These are phyloP conservation scores for Pleoardoris graminearum DNA, from an alignment of 2,329 filamentous ascomycete species.

Conservation along the genomic window DNA sequence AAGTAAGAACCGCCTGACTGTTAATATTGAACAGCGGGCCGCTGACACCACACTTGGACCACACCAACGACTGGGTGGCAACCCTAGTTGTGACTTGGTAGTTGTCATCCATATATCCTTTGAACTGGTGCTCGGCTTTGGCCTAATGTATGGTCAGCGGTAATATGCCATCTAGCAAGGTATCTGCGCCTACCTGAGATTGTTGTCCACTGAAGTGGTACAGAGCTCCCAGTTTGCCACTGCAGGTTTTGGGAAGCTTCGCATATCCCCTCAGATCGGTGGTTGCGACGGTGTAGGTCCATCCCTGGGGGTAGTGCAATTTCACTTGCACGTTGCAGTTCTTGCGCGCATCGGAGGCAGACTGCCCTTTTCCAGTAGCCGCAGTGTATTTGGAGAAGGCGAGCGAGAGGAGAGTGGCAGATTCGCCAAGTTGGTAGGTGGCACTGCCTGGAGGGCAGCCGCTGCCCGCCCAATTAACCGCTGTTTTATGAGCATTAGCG, in stretches of 20 bases:
- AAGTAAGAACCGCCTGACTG: neutral
- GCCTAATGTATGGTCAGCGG: too few species aligned
- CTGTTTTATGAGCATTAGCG: conserved; percentile 4
- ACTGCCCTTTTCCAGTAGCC: conserved; percentile 10
- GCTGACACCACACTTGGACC: neutral
- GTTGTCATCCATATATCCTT: neutral
- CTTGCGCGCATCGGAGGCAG: conserved; percentile 17
- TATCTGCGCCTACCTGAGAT: too few species aligned
- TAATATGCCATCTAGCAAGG: too few species aligned
- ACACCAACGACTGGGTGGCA: neutral
- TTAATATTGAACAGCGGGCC: neutral
- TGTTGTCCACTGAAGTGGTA: too few species aligned
- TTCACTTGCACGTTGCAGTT: conserved; percentile 20
- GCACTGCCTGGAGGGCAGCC: conserved; percentile 19
- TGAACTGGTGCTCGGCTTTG: too few species aligned
- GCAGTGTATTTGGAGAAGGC: conserved; percentile 17
- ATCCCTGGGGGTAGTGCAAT: conserved; percentile 19
- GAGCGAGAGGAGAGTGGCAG: conserved; percentile 17
- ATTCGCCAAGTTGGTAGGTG: conserved; percentile 11
- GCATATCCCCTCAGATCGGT: conserved; percentile 18
- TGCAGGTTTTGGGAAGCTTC: conserved; percentile 11
- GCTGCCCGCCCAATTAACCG: conserved; percentile 18
- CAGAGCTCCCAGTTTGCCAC: conserved; percentile 1
- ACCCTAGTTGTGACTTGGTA: neutral
- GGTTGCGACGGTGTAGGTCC: conserved; percentile 16